Evolutionary conservation across 805 yeast species (phyloP).

Genomic region (Scheffersomyces lignosus): DNA sequence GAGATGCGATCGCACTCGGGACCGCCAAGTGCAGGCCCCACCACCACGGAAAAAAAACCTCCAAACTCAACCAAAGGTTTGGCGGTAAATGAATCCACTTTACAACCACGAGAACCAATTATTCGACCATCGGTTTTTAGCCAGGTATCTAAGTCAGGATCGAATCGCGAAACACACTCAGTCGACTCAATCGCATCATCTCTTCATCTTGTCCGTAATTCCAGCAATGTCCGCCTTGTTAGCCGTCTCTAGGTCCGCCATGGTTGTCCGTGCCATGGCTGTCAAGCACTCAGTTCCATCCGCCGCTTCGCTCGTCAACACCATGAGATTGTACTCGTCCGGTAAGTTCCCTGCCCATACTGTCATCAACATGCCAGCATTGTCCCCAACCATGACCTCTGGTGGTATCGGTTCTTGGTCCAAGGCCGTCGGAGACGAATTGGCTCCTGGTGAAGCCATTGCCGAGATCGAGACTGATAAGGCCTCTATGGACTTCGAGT

Average conservation of each 20-base stretch:
- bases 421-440: constrained; percentile 84
- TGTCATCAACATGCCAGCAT: constrained; percentile 95
- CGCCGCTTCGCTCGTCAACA: constrained; percentile 14
- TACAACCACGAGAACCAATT: too few relatives aligned
- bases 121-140: too few relatives aligned
- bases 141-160: too few relatives aligned
- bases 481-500: constrained; percentile 97
- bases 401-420: constrained; percentile 91
- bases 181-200: too few relatives aligned
- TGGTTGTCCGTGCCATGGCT: constrained; percentile 25
- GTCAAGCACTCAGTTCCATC: constrained; percentile 21
- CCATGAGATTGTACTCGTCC: constrained; percentile 39
- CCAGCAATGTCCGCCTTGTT: constrained; percentile 35
- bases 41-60: too few relatives aligned
- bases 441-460: constrained; percentile 88
- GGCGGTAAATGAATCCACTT: too few relatives aligned
- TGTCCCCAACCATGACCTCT: constrained; percentile 99
- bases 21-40: too few relatives aligned
- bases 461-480: constrained; percentile 98
- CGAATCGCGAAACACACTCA: constrained; percentile 3
- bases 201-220: too few relatives aligned
- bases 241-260: constrained; percentile 33
- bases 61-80: too few relatives aligned
- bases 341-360: constrained; percentile 74
- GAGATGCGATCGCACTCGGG: too few relatives aligned